Conservation (phyloP, 352 stramenopile genomes). For the Globisporangium spinosum region DNA sequence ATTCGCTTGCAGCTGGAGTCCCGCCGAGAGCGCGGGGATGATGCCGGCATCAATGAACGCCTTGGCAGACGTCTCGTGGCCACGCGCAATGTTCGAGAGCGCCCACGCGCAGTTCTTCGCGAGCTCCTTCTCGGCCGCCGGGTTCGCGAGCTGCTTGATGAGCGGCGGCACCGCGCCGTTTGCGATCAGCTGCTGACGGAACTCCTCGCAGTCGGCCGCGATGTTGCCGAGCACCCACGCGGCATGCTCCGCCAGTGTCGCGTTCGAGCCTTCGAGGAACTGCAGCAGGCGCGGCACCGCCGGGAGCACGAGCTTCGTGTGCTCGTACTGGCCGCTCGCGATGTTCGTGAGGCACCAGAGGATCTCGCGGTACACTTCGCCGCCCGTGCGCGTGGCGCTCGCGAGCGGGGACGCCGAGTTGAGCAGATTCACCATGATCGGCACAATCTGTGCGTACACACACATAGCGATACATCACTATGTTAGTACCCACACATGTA, state of each 20-base stretch:
- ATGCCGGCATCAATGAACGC: constrained; percentile 76
- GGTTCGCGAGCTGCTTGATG: constrained; percentile 35
- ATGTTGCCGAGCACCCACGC: constrained; percentile 86
- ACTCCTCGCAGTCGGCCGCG: constrained; percentile 79
- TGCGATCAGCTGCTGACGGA: constrained; percentile 74
- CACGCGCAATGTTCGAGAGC: constrained; percentile 79
- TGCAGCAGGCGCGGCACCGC: constrained; percentile 68
- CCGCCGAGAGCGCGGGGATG: constrained; percentile 37
- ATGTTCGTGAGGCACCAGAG: constrained; percentile 86
- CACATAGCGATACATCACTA: background rate
- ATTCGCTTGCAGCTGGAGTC: constrained; percentile 27
- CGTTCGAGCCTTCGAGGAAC: constrained; percentile 59
- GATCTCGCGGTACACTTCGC: constrained; percentile 74
- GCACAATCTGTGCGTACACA: constrained; percentile 45
- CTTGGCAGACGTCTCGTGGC: constrained; percentile 65
- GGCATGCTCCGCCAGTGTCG: constrained; percentile 63
- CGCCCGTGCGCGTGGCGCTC: constrained; percentile 53
- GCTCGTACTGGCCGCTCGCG: constrained; percentile 75
- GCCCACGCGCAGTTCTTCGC: constrained; percentile 68
- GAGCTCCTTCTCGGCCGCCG: constrained; percentile 29
- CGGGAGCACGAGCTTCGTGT: constrained; percentile 79
- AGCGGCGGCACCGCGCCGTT: constrained; percentile 54
- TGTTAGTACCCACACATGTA: background rate
- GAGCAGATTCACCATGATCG: constrained; percentile 61
- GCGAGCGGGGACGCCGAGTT: constrained; percentile 63